Evolutionary conservation across 495 filamentous ascomycete genomes (phyloP), one percentile per base, ranked within the genome.

Genomic region (Beverwykella pulmonaria): DNA sequence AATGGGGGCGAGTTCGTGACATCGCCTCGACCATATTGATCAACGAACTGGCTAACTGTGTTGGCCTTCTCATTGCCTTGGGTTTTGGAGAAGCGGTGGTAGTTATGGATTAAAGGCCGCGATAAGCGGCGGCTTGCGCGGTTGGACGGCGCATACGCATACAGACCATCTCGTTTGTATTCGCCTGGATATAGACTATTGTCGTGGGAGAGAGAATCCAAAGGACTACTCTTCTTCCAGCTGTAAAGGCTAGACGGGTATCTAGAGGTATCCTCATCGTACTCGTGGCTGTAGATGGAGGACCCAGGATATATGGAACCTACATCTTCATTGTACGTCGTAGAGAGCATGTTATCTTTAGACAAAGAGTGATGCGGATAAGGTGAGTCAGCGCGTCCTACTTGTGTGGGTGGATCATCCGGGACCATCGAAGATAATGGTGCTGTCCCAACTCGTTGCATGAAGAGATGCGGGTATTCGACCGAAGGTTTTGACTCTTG

Each of bases 11-110:
- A 61, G 57, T 25, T 23, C 17, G 30, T 27, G 30, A 17, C 17
- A 41, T 60, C 48, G 1, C 22, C 7, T 10, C 26, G 12, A 12
- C 34, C 47, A 50, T 74, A 74, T 5, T 53, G 44, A 39, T 70
- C 65, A 36, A 74, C 61, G 49, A 74, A 67, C 44, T 62, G 72
- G 49, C 63, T 62, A 26, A 74, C 55, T 1, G 71, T 74, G 46
- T 67, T 66, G 25, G 69, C 60, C 32, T 71, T 58, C 27, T 68
- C 53, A n/a, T 55, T 50, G 6, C 41, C 22, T 20, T 23, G 22
- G 5, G 53, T 22, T 12, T 54, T 8, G 10, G 65, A 50, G 44
- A 62, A 63, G 25, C 53, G 60, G 20, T 49, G 22, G 9, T 63
- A 36, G n/a, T 66, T 62, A 34, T 61, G 62, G 1, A 53, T 47